Percentiles rank a stretch among this genome's conserved stretches.
phyloP scores from a whole-genome alignment of 108 stramenopile species.

The Skeletonema costatum region DNA sequence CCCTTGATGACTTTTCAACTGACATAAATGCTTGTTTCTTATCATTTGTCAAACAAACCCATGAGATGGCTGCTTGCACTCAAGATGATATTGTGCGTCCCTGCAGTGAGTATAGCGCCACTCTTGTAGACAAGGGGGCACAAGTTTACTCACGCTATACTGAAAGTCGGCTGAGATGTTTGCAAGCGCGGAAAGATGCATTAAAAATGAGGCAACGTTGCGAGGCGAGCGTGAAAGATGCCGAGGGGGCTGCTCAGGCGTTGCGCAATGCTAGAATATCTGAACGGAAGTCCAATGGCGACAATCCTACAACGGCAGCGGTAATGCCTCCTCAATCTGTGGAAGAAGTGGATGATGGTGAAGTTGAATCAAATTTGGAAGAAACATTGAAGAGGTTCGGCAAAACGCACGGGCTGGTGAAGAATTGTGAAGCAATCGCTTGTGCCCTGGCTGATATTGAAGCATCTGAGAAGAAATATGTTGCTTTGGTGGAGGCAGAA shows the following conservation, averaged over 20 bases:
- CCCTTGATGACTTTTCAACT: conserved; percentile 17
- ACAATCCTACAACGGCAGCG: not conserved
- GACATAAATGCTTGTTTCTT: conserved; percentile 29
- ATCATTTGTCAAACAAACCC: conserved; percentile 16
- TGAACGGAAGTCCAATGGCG: not conserved
- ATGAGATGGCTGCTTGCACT: conserved; percentile 8
- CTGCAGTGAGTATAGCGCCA: conserved; percentile 2
- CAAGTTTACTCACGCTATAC: conserved; percentile 20
- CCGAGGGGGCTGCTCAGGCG: conserved; percentile 30
- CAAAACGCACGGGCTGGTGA: conserved; percentile 10
- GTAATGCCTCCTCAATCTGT: not conserved
- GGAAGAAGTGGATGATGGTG: not conserved
- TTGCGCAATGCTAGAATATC: conserved; percentile 10
- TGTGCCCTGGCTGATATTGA: conserved; percentile 42
- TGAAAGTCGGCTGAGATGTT: conserved; percentile 15
- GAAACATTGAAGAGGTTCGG: conserved; percentile 30
- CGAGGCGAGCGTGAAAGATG: conserved; percentile 23
- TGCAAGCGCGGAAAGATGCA: conserved; percentile 29
- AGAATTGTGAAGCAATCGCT: conserved; percentile 27
- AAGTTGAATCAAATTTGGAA: conserved; percentile 22
- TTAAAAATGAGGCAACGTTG: conserved; percentile 26
- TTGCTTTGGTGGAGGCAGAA: conserved; percentile 44
- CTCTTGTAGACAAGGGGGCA: conserved; percentile 7
- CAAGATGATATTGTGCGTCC: conserved; percentile 27
- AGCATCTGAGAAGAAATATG: conserved; percentile 40